Evolutionary conservation across 768 basidiomycete species (phyloP).

Genomic region (Podaxis carcinomalis): DNA sequence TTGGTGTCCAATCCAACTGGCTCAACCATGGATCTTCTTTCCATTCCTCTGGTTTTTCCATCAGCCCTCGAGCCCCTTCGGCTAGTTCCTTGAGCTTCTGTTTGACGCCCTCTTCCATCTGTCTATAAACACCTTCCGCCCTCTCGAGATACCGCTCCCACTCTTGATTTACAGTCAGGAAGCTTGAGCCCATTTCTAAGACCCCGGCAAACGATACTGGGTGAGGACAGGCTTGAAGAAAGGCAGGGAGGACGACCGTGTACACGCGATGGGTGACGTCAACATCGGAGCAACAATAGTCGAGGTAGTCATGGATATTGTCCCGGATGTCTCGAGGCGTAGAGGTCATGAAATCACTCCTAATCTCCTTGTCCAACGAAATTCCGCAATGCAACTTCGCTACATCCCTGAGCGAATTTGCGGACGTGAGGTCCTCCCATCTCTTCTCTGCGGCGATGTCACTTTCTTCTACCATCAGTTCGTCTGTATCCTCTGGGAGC

Average conservation of each 20-base stretch:
- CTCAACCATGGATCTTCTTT: conserved; percentile 76
- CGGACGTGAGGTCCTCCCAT: conserved; percentile 93
- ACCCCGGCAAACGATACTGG: conserved; percentile 93
- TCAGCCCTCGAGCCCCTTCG: conserved; percentile 61
- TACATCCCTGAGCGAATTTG: conserved; percentile 90
- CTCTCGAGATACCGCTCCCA: conserved; percentile 82
- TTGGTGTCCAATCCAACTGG: conserved; percentile 96
- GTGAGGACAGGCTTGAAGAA: conserved; percentile 79
- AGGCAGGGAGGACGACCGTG: conserved; percentile 70
- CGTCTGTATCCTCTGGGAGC: conserved; percentile 14
- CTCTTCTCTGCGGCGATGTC: conserved; percentile 47
- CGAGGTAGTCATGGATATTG: conserved; percentile 67
- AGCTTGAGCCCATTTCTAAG: conserved; percentile 86
- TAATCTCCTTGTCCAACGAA: conserved; percentile 69
- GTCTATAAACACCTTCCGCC: conserved; percentile 71
- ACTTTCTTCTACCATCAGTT: conserved; percentile 15
- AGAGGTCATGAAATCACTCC: conserved; percentile 71
- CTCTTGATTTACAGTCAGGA: conserved; percentile 83
- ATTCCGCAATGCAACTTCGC: conserved; percentile 87
- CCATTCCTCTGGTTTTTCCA: conserved; percentile 48
- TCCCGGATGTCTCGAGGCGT: conserved; percentile 62
- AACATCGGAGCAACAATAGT: conserved; percentile 87
- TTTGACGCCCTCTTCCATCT: conserved; percentile 75
- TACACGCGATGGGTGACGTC: conserved; percentile 81
- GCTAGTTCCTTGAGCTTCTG: conserved; percentile 69